Base-by-base conservation (phyloP, 2,329 filamentous ascomycete species). In the Microcyclospora pomicola region DNA sequence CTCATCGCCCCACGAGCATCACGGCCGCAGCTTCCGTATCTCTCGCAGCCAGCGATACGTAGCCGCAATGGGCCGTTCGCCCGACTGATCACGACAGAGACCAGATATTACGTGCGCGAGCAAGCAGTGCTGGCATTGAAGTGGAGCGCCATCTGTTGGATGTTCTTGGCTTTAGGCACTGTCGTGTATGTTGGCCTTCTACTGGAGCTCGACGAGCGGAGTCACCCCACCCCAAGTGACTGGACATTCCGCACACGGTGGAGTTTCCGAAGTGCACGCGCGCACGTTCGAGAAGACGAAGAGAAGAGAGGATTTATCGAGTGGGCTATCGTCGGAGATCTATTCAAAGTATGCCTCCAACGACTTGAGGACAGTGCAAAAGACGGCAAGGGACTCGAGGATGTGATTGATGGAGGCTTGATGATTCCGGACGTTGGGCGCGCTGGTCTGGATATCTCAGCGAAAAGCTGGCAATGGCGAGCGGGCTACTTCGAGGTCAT, bases 401-500 rank as follows among this genome's bases (percentile, higher is more conserved):
- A 37, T 39, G 45, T 28, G 35, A 52, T 46, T 10, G 52, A 48
- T 2, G 47, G 40, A 19, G 37, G 42, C 9, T 41, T 51, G 1
- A 10, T 49, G 19, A 48, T 77, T n/a, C 68, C 69, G 2, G 72
- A 69, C 0, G 50, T 75, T 19, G 73, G 71, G 0, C 66, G 61
- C 39, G 65, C 68, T 2, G 75, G 76, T 0, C 75, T 75, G 46
- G 83, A 94, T 55, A 66, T 91, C 39, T 73, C 73, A 1, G 69
- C 62, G 6, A 93, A 86, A 65, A 80, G 77, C 45, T 84, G 92
- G 59, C 69, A 80, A 35, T 96, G 87, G 88, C 69, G 80, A 50
- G 70, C 83, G 39, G 86, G 85, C 1, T 96, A 96, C 60, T 86
- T 80, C 52, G 77, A 92, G 52, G 72, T 78, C 2, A 63, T 95